A percentile compares a stretch with the other conserved stretches of the same genome.
These are phyloP conservation scores for Bathelium albidoporum DNA, from an alignment of 495 filamentous ascomycete species.

Conservation along the genomic window DNA sequence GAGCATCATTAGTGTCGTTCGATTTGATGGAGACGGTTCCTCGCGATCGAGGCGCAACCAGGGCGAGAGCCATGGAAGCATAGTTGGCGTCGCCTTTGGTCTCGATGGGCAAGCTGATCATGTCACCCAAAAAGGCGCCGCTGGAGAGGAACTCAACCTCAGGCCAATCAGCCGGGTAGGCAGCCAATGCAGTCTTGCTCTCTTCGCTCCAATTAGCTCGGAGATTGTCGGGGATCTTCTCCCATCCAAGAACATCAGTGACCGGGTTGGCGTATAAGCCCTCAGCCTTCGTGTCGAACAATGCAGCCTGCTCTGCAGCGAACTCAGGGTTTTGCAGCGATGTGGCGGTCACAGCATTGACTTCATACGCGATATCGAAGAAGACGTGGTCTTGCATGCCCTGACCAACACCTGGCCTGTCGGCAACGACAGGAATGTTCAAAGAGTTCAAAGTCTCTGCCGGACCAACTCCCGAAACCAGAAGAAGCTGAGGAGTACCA, in stretches of 20 bases:
- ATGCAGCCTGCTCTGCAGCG: constrained; percentile 5
- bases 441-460: constrained; percentile 9
- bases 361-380: constrained; percentile 7
- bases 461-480: constrained; percentile 17
- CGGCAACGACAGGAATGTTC: constrained; percentile 28
- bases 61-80: background rate
- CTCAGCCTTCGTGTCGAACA: constrained; percentile 19
- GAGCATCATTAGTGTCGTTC: background rate
- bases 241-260: constrained; percentile 16
- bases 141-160: background rate
- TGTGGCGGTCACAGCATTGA: constrained; percentile 16
- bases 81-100: background rate
- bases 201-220: constrained; percentile 1
- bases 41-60: constrained; percentile 16
- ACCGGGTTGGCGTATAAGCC: constrained; percentile 36
- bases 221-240: constrained; percentile 18
- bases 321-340: constrained; percentile 32
- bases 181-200: constrained; percentile 27
- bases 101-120: background rate
- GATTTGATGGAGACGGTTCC: constrained; percentile 16
- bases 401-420: constrained; percentile 43
- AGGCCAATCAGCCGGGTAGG: constrained; percentile 10
- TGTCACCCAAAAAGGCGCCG: background rate
- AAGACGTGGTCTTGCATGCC: constrained; percentile 39
- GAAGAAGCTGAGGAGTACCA: constrained; percentile 22